Evolutionary conservation across 805 yeast species (phyloP).

Genomic region (Teunomyces atbi): DNA sequence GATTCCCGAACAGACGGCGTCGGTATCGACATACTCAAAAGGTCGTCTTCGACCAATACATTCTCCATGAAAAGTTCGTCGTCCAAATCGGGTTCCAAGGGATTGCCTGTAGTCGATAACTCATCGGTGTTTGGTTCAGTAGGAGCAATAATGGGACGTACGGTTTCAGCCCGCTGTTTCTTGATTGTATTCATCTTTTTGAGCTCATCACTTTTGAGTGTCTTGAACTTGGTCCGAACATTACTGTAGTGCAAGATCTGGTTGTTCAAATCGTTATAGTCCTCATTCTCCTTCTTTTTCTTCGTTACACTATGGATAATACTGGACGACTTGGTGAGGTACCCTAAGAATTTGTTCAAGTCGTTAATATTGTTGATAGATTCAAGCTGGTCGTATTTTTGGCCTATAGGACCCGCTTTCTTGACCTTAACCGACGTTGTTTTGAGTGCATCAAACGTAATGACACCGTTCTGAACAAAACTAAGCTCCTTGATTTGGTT

Average conservation of each 20-base stretch:
- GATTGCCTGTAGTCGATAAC: not conserved
- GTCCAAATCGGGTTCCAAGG: slow-evolving; percentile 6
- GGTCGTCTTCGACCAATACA: slow-evolving; percentile 7
- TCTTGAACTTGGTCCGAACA: slow-evolving; percentile 15
- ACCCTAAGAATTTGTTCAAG: slow-evolving; percentile 38
- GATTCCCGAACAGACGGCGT: not conserved
- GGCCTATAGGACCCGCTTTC: not conserved
- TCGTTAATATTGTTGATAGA: slow-evolving; percentile 39
- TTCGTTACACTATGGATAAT: slow-evolving; percentile 41
- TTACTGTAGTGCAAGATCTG: slow-evolving; percentile 22
- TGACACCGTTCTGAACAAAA: slow-evolving; percentile 44
- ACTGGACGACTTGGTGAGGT: slow-evolving; percentile 35
- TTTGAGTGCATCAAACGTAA: slow-evolving; percentile 40
- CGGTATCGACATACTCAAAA: slow-evolving; percentile 2
- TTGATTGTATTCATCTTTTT: slow-evolving; percentile 8
- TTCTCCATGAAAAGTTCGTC: slow-evolving; percentile 6
- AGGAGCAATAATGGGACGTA: not conserved
- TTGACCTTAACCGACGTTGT: slow-evolving; percentile 8
- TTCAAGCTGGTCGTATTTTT: slow-evolving; percentile 34
- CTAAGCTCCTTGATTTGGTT: slow-evolving; percentile 43
- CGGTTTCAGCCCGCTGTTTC: slow-evolving; percentile 1
- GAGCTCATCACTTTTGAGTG: slow-evolving; percentile 11
- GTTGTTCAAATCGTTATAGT: slow-evolving; percentile 10
- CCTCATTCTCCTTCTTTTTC: slow-evolving; percentile 8
- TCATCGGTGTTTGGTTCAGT: not conserved